Base-by-base conservation (phyloP, 148 eudicot genomes). In the Vaccinium vitisidaea region DNA sequence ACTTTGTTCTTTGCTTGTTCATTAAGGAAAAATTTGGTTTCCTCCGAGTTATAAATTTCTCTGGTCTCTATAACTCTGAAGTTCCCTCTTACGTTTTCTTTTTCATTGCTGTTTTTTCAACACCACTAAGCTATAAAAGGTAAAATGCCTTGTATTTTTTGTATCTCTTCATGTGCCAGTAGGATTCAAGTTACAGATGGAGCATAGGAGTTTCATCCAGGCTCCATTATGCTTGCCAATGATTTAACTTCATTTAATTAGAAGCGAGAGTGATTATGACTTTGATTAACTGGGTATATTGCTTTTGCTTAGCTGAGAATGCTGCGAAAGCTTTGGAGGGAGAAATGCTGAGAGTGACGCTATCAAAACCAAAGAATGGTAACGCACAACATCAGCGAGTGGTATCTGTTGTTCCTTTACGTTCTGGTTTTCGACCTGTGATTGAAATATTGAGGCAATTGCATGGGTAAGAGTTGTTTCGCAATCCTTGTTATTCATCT, bases 371-470 rank as follows among this genome's bases (percentile, higher is more conserved):
- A 8, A 96, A 90, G 89, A 96, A 93, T 69, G 95, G 92, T 52
- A 92, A 94, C 77, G 98, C 99, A 75, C 91, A 92, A 80, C 99
- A 96, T 88, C 88, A 86, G 81, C 90, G 97, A 55, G 95, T 92
- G 71, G 93, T 88, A 48, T 92, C 95, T 56, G 89, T 94, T 87
- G 83, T 92, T 83, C 98, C 98, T 30, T 77, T 94, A 84, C 84
- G 88, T 52, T 89, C 98, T 82, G 92, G 93, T 76, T 96, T 93
- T 82, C 92, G 86, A 77, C 94, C 99, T 27, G 97, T 83, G 56
- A 90, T 94, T 30, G 84, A 84, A 84, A 87, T 90, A 43, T 87
- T 96, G 78, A 90, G 89, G 83, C 88, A 91, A 84, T 73, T 91
- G 67, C 93, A 96, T 65, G 85, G 83, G 91, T 82, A 58, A 86